Evolutionary conservation across 2,329 filamentous ascomycete species (phyloP).

Genomic region (Fusarium neocosmosporiellum): DNA sequence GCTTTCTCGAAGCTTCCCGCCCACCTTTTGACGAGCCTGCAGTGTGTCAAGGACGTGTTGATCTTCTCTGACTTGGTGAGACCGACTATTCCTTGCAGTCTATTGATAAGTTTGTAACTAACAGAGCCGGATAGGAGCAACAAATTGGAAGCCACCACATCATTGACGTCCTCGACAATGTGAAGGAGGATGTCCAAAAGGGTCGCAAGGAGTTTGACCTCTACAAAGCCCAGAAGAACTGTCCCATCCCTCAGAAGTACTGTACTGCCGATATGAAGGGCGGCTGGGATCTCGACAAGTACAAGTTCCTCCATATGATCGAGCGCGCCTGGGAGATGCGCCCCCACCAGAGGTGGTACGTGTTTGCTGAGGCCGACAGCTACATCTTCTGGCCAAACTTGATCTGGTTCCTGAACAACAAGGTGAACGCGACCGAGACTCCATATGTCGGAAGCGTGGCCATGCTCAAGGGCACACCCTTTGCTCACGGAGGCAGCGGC

Average conservation of each 20-base stretch:
- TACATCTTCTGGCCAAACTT: conserved; percentile 68
- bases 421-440: conserved; percentile 55
- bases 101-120: conserved; percentile 7
- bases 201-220: conserved; percentile 58
- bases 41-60: conserved; percentile 65
- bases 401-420: conserved; percentile 59
- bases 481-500: conserved; percentile 69
- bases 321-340: conserved; percentile 65
- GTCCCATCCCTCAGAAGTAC: conserved; percentile 59
- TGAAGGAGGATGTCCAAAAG: conserved; percentile 49
- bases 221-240: conserved; percentile 58
- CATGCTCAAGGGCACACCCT: conserved; percentile 57
- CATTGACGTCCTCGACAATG: conserved; percentile 55
- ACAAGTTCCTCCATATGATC: conserved; percentile 70
- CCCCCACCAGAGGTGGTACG: conserved; percentile 66
- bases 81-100: not conserved
- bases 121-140: conserved; percentile 53
- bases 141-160: conserved; percentile 59
- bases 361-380: conserved; percentile 69
- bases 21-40: conserved; percentile 65
- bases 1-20: conserved; percentile 64
- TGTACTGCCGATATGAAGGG: conserved; percentile 50
- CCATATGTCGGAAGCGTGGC: conserved; percentile 65
- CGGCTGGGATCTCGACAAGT: conserved; percentile 69
- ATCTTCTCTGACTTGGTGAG: conserved; percentile 66